Percentiles rank a stretch among this genome's conserved stretches.
These are phyloP conservation scores for Phytophthora uliginosa DNA, from an alignment of 352 stramenopile species.

Conservation along the genomic window DNA sequence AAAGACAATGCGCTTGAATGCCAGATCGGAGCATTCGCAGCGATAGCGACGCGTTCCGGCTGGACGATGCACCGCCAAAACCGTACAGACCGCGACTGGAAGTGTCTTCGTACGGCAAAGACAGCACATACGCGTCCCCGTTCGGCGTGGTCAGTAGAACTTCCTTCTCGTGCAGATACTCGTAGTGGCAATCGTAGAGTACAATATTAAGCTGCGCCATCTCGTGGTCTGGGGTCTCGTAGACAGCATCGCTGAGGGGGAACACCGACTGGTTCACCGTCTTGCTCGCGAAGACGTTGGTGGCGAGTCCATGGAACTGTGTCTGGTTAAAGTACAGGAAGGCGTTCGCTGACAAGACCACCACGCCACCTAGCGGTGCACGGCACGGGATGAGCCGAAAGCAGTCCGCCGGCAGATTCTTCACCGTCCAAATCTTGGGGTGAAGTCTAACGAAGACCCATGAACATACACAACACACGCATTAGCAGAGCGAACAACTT, in stretches of 20 bases:
- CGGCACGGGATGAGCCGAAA: slow-evolving; percentile 81
- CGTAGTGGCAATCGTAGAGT: slow-evolving; percentile 75
- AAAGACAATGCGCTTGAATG: slow-evolving; percentile 66
- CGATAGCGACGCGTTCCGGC: slow-evolving; percentile 50
- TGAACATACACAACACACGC: background rate
- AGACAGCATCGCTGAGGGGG: slow-evolving; percentile 69
- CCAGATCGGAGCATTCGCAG: slow-evolving; percentile 64
- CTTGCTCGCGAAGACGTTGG: slow-evolving; percentile 78
- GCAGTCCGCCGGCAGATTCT: slow-evolving; percentile 85
- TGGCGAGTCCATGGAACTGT: slow-evolving; percentile 81
- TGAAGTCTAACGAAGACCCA: slow-evolving; percentile 50
- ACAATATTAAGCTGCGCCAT: slow-evolving; percentile 64
- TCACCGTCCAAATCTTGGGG: slow-evolving; percentile 89
- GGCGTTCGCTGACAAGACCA: slow-evolving; percentile 83
- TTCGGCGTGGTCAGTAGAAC: slow-evolving; percentile 68
- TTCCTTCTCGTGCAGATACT: slow-evolving; percentile 79
- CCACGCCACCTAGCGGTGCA: slow-evolving; percentile 74
- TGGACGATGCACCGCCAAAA: slow-evolving; percentile 26
- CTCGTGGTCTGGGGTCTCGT: slow-evolving; percentile 64
- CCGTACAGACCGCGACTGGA: slow-evolving; percentile 46
- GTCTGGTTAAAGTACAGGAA: slow-evolving; percentile 93
- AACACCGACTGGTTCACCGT: slow-evolving; percentile 83
- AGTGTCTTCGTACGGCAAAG: slow-evolving; percentile 68
- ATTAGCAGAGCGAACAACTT: background rate
- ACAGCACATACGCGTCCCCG: slow-evolving; percentile 75